Evolutionary conservation across 1,284 basidiomycete genomes (phyloP).

Genomic region (Dichomitus squalens): DNA sequence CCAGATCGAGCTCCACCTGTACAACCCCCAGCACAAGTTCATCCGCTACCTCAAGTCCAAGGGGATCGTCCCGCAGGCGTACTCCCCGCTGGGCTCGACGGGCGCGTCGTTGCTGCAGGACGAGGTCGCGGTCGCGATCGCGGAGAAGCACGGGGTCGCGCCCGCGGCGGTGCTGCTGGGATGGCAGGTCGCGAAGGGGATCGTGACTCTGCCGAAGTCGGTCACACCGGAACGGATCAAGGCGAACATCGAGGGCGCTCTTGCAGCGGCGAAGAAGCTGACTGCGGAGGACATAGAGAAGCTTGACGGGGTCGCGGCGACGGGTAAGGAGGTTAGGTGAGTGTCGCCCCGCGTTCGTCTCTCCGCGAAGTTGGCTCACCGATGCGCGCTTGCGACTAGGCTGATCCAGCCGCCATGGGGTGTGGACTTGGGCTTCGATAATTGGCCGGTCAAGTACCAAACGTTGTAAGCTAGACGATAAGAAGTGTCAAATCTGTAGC

Average conservation of each 20-base stretch:
- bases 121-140: constrained; percentile 64
- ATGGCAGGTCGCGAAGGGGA: constrained; percentile 67
- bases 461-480: neutral
- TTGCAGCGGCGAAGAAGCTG: constrained; percentile 52
- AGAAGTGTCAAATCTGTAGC: constrained; percentile 1
- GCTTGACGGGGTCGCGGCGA: constrained; percentile 68
- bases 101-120: constrained; percentile 73
- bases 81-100: constrained; percentile 83
- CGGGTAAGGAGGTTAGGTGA: constrained; percentile 70
- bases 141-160: constrained; percentile 58
- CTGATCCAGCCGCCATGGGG: constrained; percentile 72
- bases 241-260: constrained; percentile 63
- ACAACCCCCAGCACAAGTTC: constrained; percentile 78
- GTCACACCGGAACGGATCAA: constrained; percentile 76
- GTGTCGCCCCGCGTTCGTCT: constrained; percentile 20
- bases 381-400: constrained; percentile 3
- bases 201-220: constrained; percentile 75
- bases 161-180: constrained; percentile 69
- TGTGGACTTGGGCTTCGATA: constrained; percentile 68
- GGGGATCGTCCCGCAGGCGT: constrained; percentile 77
- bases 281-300: constrained; percentile 59
- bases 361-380: neutral
- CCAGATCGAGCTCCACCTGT: constrained; percentile 72
- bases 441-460: constrained; percentile 47
- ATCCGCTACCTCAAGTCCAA: constrained; percentile 68